phyloP scores from a whole-genome alignment of 1,284 basidiomycete genomes.

The Phellopilus nigrolimitatus region DNA sequence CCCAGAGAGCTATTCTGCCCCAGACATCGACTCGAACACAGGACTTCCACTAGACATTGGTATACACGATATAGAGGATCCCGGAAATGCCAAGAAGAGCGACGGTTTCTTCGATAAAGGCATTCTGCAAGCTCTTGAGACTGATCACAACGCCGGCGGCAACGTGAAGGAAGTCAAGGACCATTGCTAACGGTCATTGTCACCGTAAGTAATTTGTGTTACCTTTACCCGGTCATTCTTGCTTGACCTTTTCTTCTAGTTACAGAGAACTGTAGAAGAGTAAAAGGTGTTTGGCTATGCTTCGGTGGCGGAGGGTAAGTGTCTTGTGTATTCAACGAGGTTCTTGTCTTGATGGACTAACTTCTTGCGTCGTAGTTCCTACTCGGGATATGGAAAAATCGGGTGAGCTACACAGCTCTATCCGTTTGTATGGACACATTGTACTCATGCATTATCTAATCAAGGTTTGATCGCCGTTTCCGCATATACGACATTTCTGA shows the following conservation, averaged over 20 bases:
- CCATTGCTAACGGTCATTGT: slow-evolving; percentile 82
- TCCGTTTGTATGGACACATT: slow-evolving; percentile 9
- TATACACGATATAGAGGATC: slow-evolving; percentile 49
- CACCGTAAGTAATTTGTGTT: slow-evolving; percentile 50
- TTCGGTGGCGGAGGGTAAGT: slow-evolving; percentile 86
- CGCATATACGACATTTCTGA: slow-evolving; percentile 80
- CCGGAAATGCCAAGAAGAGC: slow-evolving; percentile 65
- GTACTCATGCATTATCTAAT: neutral
- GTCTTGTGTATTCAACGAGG: neutral
- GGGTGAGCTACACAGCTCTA: slow-evolving; percentile 41
- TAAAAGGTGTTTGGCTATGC: slow-evolving; percentile 87
- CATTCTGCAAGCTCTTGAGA: slow-evolving; percentile 63
- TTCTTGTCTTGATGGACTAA: slow-evolving; percentile 12
- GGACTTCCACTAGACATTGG: slow-evolving; percentile 65
- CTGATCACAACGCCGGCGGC: slow-evolving; percentile 47
- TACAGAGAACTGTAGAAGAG: slow-evolving; percentile 83
- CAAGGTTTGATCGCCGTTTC: slow-evolving; percentile 89
- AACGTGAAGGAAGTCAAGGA: slow-evolving; percentile 69
- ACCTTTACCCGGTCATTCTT: neutral
- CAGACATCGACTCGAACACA: slow-evolving; percentile 56
- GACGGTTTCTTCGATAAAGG: slow-evolving; percentile 81
- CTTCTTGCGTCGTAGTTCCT: slow-evolving; percentile 47
- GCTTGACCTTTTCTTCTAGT: slow-evolving; percentile 38
- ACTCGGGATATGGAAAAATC: slow-evolving; percentile 77
- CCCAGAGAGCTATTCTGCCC: slow-evolving; percentile 52